Conservation (phyloP, 2,329 filamentous ascomycete genomes). For the Ceratocystis cubensis region DNA sequence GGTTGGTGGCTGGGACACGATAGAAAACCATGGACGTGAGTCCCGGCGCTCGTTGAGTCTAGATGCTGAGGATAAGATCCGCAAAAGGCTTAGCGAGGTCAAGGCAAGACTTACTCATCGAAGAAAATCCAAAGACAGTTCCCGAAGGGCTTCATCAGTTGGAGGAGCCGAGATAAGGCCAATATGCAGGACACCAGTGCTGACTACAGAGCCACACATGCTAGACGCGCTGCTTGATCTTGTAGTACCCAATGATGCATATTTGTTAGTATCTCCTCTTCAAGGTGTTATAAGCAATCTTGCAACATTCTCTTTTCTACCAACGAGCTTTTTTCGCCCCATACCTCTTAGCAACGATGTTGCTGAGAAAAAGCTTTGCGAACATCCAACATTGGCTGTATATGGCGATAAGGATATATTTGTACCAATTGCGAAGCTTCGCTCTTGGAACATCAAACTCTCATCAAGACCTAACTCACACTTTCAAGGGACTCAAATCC, state of each 20-base stretch:
- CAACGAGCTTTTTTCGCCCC: not conserved
- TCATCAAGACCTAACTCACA: conserved; percentile 31
- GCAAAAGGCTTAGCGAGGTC: conserved; percentile 37
- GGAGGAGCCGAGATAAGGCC: not conserved
- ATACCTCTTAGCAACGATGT: not conserved
- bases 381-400: conserved; percentile 52
- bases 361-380: conserved; percentile 44
- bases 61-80: conserved; percentile 38
- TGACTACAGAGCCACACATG: not conserved
- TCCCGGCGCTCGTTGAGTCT: conserved; percentile 29
- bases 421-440: conserved; percentile 50
- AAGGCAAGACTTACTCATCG: conserved; percentile 28
- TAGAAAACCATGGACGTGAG: conserved; percentile 32
- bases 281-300: conserved; percentile 48
- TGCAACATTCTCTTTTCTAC: conserved; percentile 45
- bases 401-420: conserved; percentile 69
- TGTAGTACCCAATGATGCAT: conserved; percentile 34
- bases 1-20: conserved; percentile 39
- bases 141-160: not conserved
- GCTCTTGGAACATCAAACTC: conserved; percentile 51
- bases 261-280: conserved; percentile 57
- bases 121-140: conserved; percentile 11
- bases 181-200: not conserved
- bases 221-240: conserved; percentile 27
- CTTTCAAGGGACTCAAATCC: conserved; percentile 39